Evolutionary conservation across 768 basidiomycete genomes (phyloP).

Genomic region (Exsudoporus frostii): DNA sequence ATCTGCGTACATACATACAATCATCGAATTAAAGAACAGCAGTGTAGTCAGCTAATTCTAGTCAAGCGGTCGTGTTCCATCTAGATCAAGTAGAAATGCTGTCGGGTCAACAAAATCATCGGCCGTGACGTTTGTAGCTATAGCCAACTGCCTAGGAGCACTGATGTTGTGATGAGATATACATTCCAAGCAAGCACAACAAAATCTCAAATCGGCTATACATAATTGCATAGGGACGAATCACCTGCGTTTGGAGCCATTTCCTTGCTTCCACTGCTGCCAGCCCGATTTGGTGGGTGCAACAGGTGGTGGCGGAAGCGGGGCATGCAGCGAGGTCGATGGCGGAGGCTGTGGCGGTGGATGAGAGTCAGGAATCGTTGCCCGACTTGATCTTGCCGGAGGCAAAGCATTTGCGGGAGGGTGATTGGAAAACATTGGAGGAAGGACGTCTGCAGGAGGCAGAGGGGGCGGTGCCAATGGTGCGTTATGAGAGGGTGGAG

Average conservation of each 20-base stretch:
- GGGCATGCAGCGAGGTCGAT: constrained; percentile 8
- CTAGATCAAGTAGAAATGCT: constrained; percentile 23
- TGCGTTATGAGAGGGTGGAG: constrained; percentile 19
- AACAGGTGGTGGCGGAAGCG: constrained; percentile 21
- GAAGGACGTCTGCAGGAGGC: constrained; percentile 9
- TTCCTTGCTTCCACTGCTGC: constrained; percentile 48
- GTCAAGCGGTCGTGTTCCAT: constrained; percentile 24
- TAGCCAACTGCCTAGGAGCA: constrained; percentile 4
- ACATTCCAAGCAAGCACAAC: constrained; percentile 2
- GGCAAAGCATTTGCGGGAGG: constrained; percentile 5
- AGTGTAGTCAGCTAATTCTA: constrained; percentile 51
- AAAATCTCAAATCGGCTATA: not conserved
- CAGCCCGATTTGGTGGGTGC: constrained; percentile 41
- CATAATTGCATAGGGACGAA: not conserved
- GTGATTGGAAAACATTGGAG: not conserved
- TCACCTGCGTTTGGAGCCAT: constrained; percentile 20
- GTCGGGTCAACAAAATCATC: constrained; percentile 6
- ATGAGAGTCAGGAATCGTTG: constrained; percentile 8
- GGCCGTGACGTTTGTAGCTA: constrained; percentile 10
- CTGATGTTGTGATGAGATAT: not conserved
- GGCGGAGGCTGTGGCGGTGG: constrained; percentile 8
- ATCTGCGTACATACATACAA: constrained; percentile 39
- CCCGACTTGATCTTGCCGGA: not conserved
- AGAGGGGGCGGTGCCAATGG: constrained; percentile 16
- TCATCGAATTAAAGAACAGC: constrained; percentile 41